Evolutionary conservation across 2,329 filamentous ascomycete species (phyloP), one percentile per base, ranked within the genome.

Genomic region (Venturia pyrina): DNA sequence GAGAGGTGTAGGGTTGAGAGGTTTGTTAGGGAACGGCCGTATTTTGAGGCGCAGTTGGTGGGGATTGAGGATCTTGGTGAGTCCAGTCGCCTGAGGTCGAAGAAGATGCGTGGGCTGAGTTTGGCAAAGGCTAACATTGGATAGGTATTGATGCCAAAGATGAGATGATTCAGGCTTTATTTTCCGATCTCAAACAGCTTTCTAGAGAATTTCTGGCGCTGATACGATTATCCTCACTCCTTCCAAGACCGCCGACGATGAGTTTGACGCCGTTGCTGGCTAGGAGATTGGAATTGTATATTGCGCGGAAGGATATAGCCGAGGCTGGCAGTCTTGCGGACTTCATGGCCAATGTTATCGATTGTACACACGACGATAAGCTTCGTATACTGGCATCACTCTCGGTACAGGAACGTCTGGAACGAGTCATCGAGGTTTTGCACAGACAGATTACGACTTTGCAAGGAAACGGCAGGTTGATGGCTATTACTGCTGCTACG

Each of bases 261-360:
- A 83, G 86, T 4, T 79, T 98, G 19, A 93, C 92, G 3, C 93
- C 93, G 0, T 80, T 93, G n/a, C 83, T 98, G 64, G 91, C 91
- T 0, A 86, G 92, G 63, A 86, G 93, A 64, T 85, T 99, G 56
- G 93, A 98, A 72, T 79, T 93, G 64, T 95, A 91, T 76, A 96
- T 99, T 69, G 83, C 87, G 41, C 87, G 89, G 75, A 96, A 95
- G 74, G 87, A 91, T 67, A 75, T 95, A 63, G 82, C 85, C 53
- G 92, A 98, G 70, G 93, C 93, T 1, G 93, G 93, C 1, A 80
- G 87, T 10, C 82, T 99, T 11, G 93, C 95, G 7, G 95, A 99
- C 75, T 98, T 98, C 75, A 97, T 99, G 91, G 89, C 91, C 48
- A 96, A 96, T 73, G 85, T 98, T 32, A 85, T 96, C 2, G 91